phyloP scores from a whole-genome alignment of 441 rosid genomes.

The Pelargonium cotyledonis region DNA sequence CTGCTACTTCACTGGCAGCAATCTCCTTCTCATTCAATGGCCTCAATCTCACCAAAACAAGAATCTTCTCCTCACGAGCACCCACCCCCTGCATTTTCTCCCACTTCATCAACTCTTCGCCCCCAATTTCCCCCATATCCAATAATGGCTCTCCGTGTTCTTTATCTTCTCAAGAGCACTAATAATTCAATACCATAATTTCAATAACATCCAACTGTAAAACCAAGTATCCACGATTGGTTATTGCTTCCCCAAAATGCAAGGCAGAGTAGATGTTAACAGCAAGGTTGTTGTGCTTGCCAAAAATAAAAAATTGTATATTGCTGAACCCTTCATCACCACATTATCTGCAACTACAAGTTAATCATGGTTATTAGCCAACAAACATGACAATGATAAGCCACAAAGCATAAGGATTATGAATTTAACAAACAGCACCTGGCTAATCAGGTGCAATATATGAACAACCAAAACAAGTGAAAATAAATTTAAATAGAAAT shows the following conservation, averaged over 20 bases:
- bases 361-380: conserved; percentile 3
- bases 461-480: not conserved
- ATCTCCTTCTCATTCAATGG: conserved; percentile 76
- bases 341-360: conserved; percentile 5
- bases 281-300: not conserved
- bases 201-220: not conserved
- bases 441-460: conserved; percentile 1
- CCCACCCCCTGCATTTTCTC: conserved; percentile 26
- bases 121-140: conserved; percentile 36
- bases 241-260: conserved; percentile 5
- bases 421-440: not conserved
- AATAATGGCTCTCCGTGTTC: not conserved
- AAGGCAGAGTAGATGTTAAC: not conserved
- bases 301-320: not conserved
- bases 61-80: conserved; percentile 53
- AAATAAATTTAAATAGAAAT: not conserved
- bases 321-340: not conserved
- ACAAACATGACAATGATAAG: conserved; percentile 4
- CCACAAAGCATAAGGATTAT: conserved; percentile 5
- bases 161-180: not conserved
- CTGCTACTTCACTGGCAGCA: conserved; percentile 53
- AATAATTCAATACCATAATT: not conserved
- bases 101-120: conserved; percentile 39
- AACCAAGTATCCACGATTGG: not conserved
- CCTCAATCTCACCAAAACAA: conserved; percentile 82